Evolutionary conservation across 2,329 filamentous ascomycete species (phyloP).

Genomic region (Colletotrichum caudatum): DNA sequence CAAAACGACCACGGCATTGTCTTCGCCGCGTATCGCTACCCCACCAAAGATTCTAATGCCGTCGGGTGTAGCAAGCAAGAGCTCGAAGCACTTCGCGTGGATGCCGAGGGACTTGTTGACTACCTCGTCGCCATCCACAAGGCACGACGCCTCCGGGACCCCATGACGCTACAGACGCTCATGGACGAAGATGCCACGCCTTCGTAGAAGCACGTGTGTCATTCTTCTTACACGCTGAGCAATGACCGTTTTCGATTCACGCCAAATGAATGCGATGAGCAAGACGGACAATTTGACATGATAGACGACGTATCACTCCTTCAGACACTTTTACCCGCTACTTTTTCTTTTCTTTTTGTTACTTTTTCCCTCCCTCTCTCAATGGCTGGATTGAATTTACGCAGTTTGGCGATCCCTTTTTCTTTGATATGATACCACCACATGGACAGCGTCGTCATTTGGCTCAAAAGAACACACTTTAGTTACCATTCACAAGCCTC

Average conservation of each 20-base stretch:
- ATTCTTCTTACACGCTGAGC: slow-evolving; percentile 7
- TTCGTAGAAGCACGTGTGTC: slow-evolving; percentile 5
- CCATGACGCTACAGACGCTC: slow-evolving; percentile 28
- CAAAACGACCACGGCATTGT: slow-evolving; percentile 64
- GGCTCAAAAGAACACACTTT: slow-evolving; percentile 18
- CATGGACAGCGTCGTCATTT: slow-evolving; percentile 41
- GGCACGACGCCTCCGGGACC: slow-evolving; percentile 50
- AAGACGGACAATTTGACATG: slow-evolving; percentile 21
- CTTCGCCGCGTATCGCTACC: slow-evolving; percentile 67
- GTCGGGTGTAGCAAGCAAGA: slow-evolving; percentile 54
- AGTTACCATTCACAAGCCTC: slow-evolving; percentile 1
- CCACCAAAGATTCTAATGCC: slow-evolving; percentile 53
- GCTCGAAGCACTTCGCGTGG: slow-evolving; percentile 59
- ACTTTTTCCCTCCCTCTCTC: neutral
- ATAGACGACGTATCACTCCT: slow-evolving; percentile 33
- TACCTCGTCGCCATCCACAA: slow-evolving; percentile 64
- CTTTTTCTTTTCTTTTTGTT: slow-evolving; percentile 15
- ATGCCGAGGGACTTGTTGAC: slow-evolving; percentile 66
- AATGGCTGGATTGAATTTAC: slow-evolving; percentile 29
- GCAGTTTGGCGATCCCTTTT: slow-evolving; percentile 33
- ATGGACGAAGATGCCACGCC: slow-evolving; percentile 29
- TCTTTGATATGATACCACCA: slow-evolving; percentile 42
- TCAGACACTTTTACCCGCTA: neutral
- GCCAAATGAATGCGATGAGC: slow-evolving; percentile 16
- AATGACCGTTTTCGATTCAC: slow-evolving; percentile 27